phyloP scores from a whole-genome alignment of 306 rosid genomes.

The Ziziphus jujuba region DNA sequence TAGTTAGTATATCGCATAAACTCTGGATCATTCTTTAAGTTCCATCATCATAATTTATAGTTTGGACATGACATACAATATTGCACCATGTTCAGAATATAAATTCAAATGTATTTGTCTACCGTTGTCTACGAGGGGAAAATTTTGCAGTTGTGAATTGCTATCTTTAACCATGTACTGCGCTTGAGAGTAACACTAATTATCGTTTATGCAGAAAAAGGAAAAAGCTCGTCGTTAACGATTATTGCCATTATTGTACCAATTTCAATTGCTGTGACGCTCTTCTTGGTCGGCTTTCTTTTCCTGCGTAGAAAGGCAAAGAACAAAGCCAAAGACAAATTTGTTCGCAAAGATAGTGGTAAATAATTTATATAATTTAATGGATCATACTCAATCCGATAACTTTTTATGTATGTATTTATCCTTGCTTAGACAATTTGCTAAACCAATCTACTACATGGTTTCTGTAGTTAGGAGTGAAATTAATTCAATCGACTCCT shows the following conservation, averaged over 20 bases:
- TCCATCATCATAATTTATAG: no score
- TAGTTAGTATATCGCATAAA: no score
- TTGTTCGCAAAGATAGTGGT: conserved; percentile 30
- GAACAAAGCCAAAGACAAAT: conserved; percentile 9
- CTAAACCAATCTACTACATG: background rate
- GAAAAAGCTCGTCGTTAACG: conserved; percentile 10
- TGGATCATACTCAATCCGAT: background rate
- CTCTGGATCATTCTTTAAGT: no score
- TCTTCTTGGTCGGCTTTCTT: conserved; percentile 29
- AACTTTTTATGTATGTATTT: background rate
- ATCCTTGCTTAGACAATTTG: background rate
- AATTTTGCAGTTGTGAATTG: no score
- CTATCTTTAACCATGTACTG: background rate
- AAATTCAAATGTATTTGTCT: no score
- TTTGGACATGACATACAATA: no score
- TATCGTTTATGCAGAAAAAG: conserved; percentile 29
- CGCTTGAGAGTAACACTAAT: background rate
- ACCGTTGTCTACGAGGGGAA: background rate
- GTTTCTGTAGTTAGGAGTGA: background rate
- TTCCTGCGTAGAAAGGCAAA: conserved; percentile 39
- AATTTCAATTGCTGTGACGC: conserved; percentile 21
- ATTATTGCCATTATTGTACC: conserved; percentile 36
- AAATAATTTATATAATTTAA: background rate
- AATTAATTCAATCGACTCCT: conserved; percentile 24
- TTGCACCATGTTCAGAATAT: no score